Base-by-base conservation (phyloP, 2,329 filamentous ascomycete genomes). In the Talaromyces rugulosus region DNA sequence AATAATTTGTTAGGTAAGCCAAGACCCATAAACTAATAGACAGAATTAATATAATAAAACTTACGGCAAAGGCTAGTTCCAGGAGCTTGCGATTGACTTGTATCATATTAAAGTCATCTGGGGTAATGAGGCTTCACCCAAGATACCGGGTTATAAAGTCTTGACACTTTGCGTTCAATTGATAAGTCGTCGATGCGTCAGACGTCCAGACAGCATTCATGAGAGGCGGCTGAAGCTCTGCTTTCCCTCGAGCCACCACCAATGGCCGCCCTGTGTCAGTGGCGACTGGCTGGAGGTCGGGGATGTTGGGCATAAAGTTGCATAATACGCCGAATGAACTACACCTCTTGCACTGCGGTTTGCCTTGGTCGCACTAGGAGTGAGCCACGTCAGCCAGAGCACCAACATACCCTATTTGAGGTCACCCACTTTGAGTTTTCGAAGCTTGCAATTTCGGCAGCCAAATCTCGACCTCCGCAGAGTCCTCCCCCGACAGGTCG, bases 401-500 rank as follows among this genome's bases (percentile, higher is more conserved):
- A 56, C 36, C 27, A 23, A 23, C 23, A 40, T 33, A 33, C 12
- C 23, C 3, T 50, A 7, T 23, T 14, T 4, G 44, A 51, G 44
- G 12, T 12, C 28, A 16, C 70, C 2, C 28, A 81, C 81, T 74
- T 82, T 83, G 59, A 83, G 63, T 65, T 81, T 81, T 62, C 81
- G 67, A 4, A 83, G 74, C 67, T 83, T 83, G 70, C 81, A 83
- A 65, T 83, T 83, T 11, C 78, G 76, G 59, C 81, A 83, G 36
- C 81, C 81, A 63, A 71, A 74, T 68, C 79, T 75, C 16, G 80
- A 82, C 61, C 79, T 76, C 28, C 42, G 42, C n/a, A 16, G 6
- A 23, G 18, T 47, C 18, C 16, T 53, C 8, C 50, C 3, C 0
- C 12, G 44, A 9, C 50, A 30, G n/a, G 50, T 53, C 14, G 50